Conservation (phyloP, 345 rosid genomes). For the Populus simonii region DNA sequence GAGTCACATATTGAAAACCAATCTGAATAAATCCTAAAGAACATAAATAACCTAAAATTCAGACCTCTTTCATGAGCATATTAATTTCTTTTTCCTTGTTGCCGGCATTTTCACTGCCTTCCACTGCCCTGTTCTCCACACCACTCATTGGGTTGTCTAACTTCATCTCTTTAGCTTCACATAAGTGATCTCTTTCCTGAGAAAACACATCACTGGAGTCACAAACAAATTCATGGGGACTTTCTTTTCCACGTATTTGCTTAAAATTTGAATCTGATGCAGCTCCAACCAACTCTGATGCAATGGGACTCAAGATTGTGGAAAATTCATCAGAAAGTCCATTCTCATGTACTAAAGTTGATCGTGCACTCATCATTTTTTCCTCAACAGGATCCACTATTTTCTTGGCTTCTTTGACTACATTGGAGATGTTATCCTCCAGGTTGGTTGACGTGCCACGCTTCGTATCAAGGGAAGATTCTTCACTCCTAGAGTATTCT, state of each 20-base stretch:
- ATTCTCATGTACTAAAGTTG: slow-evolving; percentile 23
- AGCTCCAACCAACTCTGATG: slow-evolving; percentile 29
- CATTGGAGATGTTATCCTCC: slow-evolving; percentile 27
- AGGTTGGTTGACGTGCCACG: slow-evolving; percentile 21
- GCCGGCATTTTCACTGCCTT: slow-evolving; percentile 23
- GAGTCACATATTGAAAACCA: background rate
- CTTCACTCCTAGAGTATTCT: slow-evolving; percentile 39
- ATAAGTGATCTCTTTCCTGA: slow-evolving; percentile 25
- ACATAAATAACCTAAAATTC: background rate
- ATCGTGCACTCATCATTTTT: slow-evolving; percentile 27
- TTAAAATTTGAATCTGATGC: slow-evolving; percentile 18
- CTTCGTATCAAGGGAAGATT: slow-evolving; percentile 24
- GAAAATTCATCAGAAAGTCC: slow-evolving; percentile 30
- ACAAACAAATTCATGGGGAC: slow-evolving; percentile 21
- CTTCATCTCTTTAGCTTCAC: slow-evolving; percentile 29
- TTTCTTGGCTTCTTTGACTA: slow-evolving; percentile 22
- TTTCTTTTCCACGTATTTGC: slow-evolving; percentile 31
- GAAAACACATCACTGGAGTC: slow-evolving; percentile 21
- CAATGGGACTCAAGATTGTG: slow-evolving; percentile 16
- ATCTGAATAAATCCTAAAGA: background rate
- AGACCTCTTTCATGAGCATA: slow-evolving; percentile 66
- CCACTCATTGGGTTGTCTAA: slow-evolving; percentile 20
- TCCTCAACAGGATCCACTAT: slow-evolving; percentile 24
- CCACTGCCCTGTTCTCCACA: slow-evolving; percentile 28
- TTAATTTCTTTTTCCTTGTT: slow-evolving; percentile 40